Base-by-base conservation (phyloP, 2,329 filamentous ascomycete species). In the Aureobasidium pullulans region DNA sequence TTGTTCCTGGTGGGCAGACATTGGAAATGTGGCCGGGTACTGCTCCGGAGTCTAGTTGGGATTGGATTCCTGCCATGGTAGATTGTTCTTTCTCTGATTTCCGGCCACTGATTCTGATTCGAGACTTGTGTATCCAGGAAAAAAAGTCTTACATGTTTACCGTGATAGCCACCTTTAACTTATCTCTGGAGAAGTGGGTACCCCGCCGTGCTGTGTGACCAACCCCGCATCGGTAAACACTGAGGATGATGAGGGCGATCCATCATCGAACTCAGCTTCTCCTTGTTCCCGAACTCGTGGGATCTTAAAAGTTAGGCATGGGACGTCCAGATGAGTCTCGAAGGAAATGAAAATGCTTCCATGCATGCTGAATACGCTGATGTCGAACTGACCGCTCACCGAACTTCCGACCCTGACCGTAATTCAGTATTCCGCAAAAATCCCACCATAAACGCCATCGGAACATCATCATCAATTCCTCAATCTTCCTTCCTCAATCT, bases 1-100 rank as follows among this genome's bases (percentile, higher is more conserved):
- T 78, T 5, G 77, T 79, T 6, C 77, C 77, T 10, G 66, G 62
- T 0, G 76, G 76, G 61, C 74, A 78, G 50, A 71, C 67, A 54
- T 69, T 69, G 60, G 66, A 67, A 57, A 71, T 64, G 59, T 69
- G 64, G 54, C 64, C 65, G 28, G 68, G 67, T n/a, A 72, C 66
- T 28, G 69, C 68, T 23, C 68, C 69, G 6, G 64, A 57, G 62
- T 66, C 66, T 48, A 71, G 62, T 59, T 71, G 69, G 31, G 60
- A 46, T 62, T 69, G 66, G 43, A 70, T 68, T 29, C 64, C 66
- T 31, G 66, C 59, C 47, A 60, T 61, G 10, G 8, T 54, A 7
- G 44, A 19, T 19, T 19, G 31, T 4, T 23, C 8, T 37, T 13
- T 43, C 4, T 7, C 7, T 13, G 34, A 36, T 9, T 2, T 29